Base-by-base conservation (phyloP, 331 rosid genomes). In the Pyracantha coccinea region DNA sequence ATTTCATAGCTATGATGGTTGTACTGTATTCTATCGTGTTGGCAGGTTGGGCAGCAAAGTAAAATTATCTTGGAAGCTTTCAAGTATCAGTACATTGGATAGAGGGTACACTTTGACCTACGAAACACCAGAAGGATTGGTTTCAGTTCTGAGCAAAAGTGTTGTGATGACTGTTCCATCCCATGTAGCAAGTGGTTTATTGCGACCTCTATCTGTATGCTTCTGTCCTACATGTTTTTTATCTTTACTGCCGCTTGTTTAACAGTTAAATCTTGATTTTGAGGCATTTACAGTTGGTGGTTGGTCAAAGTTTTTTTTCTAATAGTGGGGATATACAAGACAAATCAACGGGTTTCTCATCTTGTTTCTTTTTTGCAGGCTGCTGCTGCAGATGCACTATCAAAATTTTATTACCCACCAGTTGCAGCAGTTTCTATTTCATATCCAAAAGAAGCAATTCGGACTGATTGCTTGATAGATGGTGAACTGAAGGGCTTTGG, bases 391-490 rank as follows among this genome's bases (percentile, higher is more conserved):
- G 97, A 94, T 85, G 88, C 93, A 55, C 93, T 94, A 77, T 87
- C 96, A 31, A 87, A 92, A 79, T 90, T 92, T 72, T 88, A 87
- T 71, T 94, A 90, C 83, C 99, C 99, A 75, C 99, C 99, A 15
- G 96, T 92, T 77, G 97, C 99, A 66, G 91, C 97, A 31, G 97
- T 94, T 77, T 88, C 99, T n/a, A 62, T 94, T 75, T 92, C 99
- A 81, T 94, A 94, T 85, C 96, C 99, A 57, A 92, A 89, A 86
- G 99, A 89, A 82, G 97, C 97, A 80, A 92, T 95, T 74, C 82
- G 93, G 71, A 78, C 82, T 41, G 99, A 95, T 68, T 84, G 97
- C 87, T 77, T 95, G 75, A 84, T 90, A 55, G 93, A 89, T 75
- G 96, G 97, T 58, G 92, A 92, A 70, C 79, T 95, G 66, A 92